A percentile compares a stretch with the other conserved stretches of the same genome.
These are phyloP conservation scores for Pseudophaeomoniella oleicola DNA, from an alignment of 2,329 filamentous ascomycete species.

Conservation along the genomic window DNA sequence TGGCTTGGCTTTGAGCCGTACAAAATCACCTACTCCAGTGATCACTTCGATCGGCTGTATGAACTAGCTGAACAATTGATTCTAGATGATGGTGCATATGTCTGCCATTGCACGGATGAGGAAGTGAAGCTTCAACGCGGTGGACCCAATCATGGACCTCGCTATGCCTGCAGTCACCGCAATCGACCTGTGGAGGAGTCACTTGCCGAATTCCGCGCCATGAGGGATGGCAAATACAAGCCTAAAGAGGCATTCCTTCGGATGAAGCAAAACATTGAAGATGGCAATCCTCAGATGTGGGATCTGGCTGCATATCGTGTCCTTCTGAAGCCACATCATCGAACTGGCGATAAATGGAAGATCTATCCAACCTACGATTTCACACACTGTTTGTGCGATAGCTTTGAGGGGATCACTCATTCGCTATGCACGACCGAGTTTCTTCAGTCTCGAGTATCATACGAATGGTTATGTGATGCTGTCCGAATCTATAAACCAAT, in stretches of 20 bases:
- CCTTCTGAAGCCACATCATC: slow-evolving; percentile 56
- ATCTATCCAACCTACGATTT: slow-evolving; percentile 96
- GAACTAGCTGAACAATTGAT: slow-evolving; percentile 80
- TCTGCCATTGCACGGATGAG: slow-evolving; percentile 65
- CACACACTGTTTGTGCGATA: slow-evolving; percentile 80
- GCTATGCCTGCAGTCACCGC: slow-evolving; percentile 71
- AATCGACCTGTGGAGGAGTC: slow-evolving; percentile 62
- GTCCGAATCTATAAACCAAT: slow-evolving; percentile 79
- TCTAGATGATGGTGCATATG: slow-evolving; percentile 52
- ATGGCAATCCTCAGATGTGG: slow-evolving; percentile 91
- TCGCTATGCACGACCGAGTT: slow-evolving; percentile 91
- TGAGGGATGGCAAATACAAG: slow-evolving; percentile 84
- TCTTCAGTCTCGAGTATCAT: slow-evolving; percentile 67
- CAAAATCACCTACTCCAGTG: slow-evolving; percentile 72
- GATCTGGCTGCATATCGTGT: slow-evolving; percentile 85
- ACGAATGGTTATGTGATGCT: slow-evolving; percentile 77
- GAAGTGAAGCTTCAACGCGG: slow-evolving; percentile 82
- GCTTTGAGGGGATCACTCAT: slow-evolving; percentile 82
- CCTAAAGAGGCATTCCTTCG: slow-evolving; percentile 70
- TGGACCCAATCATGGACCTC: slow-evolving; percentile 52
- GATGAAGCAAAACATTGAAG: slow-evolving; percentile 81
- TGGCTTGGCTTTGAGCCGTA: slow-evolving; percentile 79
- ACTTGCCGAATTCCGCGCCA: slow-evolving; percentile 68
- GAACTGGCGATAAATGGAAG: slow-evolving; percentile 71
- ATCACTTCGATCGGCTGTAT: slow-evolving; percentile 81